Conservation (phyloP, 129 eudicot species). For the Helichrysum umbraculigerum region DNA sequence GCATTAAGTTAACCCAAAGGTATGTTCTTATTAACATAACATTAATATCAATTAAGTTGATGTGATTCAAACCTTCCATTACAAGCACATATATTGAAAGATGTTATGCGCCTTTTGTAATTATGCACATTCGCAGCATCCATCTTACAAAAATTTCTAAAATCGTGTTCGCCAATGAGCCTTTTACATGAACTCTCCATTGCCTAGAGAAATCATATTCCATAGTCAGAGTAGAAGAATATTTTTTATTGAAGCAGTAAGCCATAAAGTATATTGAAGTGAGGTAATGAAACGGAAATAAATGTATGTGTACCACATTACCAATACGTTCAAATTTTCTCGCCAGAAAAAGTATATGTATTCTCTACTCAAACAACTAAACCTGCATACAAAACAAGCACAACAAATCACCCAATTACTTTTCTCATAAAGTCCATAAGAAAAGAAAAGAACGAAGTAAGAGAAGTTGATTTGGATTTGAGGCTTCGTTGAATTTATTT, state of each 20-base stretch:
- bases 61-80: slow-evolving; percentile 59
- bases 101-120: slow-evolving; percentile 60
- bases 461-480: not conserved
- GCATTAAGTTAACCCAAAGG: not conserved
- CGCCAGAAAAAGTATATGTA: slow-evolving; percentile 93
- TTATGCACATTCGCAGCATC: slow-evolving; percentile 96
- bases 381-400: slow-evolving; percentile 55
- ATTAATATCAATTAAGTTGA: slow-evolving; percentile 1
- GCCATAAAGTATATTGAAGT: not conserved
- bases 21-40: not conserved
- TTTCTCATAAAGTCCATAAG: slow-evolving; percentile 2
- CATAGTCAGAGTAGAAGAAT: slow-evolving; percentile 3
- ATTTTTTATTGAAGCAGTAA: slow-evolving; percentile 4
- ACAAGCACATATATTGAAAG: slow-evolving; percentile 57
- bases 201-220: slow-evolving; percentile 49
- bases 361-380: slow-evolving; percentile 82
- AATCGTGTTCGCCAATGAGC: slow-evolving; percentile 91
- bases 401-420: slow-evolving; percentile 1
- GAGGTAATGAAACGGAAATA: not conserved
- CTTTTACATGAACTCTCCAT: slow-evolving; percentile 83
- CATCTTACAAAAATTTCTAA: slow-evolving; percentile 96
- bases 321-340: slow-evolving; percentile 64
- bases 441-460: not conserved
- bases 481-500: not conserved
- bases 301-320: slow-evolving; percentile 29